Conservation (phyloP, 139 green algal species). For the Chlorella ohadii region DNA sequence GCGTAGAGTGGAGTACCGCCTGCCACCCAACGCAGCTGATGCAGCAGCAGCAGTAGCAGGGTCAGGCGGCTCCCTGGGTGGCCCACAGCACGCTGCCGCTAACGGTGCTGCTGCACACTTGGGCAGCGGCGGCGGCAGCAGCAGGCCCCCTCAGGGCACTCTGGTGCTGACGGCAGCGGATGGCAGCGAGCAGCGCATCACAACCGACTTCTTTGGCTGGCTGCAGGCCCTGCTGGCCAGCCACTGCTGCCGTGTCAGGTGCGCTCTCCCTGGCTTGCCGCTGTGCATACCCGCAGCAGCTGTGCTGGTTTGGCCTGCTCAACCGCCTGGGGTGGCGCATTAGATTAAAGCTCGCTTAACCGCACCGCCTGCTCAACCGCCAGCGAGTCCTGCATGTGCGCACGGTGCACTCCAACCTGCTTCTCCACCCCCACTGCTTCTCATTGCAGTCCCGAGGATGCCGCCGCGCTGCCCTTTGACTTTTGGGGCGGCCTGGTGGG, state of each 20-base stretch:
- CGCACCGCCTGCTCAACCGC: no score
- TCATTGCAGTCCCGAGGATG: slow-evolving; percentile 6
- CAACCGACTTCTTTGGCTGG: slow-evolving; percentile 57
- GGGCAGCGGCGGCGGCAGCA: not conserved
- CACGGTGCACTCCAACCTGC: not conserved
- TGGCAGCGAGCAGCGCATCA: not conserved
- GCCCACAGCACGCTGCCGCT: not conserved
- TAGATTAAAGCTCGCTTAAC: no score
- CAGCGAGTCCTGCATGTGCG: no score
- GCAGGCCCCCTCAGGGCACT: not conserved
- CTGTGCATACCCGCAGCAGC: not conserved
- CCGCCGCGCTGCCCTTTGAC: slow-evolving; percentile 86
- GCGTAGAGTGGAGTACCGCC: slow-evolving; percentile 61
- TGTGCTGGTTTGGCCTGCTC: no score
- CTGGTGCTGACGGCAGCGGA: slow-evolving; percentile 17
- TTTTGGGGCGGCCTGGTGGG: slow-evolving; percentile 95
- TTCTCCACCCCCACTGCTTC: not conserved
- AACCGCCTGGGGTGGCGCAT: no score
- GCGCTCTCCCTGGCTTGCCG: not conserved
- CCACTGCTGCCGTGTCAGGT: slow-evolving; percentile 5
- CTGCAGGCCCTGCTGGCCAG: slow-evolving; percentile 48
- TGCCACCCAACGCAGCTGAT: not conserved
- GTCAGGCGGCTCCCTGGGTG: not conserved
- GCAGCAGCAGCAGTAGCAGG: not conserved
- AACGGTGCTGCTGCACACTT: not conserved